Conservation (phyloP, 2,329 filamentous ascomycete genomes). For the Samsoniella hepiali region DNA sequence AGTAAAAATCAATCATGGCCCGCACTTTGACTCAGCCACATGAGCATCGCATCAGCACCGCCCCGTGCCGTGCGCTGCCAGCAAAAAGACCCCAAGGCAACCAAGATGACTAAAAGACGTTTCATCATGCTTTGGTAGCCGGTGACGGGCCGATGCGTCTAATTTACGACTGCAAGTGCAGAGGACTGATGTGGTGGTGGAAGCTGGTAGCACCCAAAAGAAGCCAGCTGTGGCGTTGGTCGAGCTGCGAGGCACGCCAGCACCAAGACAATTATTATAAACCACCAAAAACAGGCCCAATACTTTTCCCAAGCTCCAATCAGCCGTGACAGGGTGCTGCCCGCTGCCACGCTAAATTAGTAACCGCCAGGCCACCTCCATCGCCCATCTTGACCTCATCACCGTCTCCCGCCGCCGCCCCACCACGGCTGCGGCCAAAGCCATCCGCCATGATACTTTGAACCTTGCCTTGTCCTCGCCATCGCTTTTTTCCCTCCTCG, state of each 20-base stretch:
- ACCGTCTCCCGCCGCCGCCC: conserved; percentile 9
- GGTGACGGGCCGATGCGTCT: not conserved
- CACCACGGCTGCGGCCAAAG: conserved; percentile 2
- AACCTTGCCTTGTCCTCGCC: not conserved
- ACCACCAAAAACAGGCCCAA: not conserved
- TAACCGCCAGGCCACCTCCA: too few relatives aligned
- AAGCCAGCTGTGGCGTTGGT: not conserved
- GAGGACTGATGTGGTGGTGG: not conserved
- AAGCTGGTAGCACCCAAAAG: conserved; percentile 4
- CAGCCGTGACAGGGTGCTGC: not conserved
- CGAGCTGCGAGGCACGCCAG: not conserved
- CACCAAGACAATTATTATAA: too few relatives aligned
- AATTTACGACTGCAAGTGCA: not conserved
- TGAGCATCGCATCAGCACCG: not conserved
- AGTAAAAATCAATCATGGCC: too few relatives aligned
- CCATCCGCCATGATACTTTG: not conserved
- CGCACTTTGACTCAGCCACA: not conserved
- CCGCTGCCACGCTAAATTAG: not conserved
- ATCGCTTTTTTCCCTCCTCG: not conserved
- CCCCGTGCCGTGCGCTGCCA: not conserved
- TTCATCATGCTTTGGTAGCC: too few relatives aligned
- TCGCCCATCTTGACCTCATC: conserved; percentile 7
- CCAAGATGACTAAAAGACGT: not conserved
- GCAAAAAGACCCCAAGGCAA: not conserved
- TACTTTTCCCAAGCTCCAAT: not conserved